Evolutionary conservation across 495 filamentous ascomycete species (phyloP).

Genomic region (Saxispiralis lemnorum): DNA sequence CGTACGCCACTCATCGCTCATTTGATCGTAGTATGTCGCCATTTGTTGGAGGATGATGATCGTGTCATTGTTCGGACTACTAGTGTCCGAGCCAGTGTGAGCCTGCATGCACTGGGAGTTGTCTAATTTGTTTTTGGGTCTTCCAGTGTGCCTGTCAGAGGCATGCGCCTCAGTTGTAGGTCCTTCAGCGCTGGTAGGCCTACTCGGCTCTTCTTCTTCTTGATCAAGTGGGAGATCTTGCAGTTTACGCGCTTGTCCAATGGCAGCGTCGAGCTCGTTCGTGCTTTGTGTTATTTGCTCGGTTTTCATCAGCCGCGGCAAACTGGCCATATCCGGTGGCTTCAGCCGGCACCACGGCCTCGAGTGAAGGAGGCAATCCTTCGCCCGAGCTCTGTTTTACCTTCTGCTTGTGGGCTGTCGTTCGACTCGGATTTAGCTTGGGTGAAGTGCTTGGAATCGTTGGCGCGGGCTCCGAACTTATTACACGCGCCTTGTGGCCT

Average conservation of each 20-base stretch:
- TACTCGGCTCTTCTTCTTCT: constrained; percentile 15
- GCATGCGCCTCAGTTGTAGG: constrained; percentile 5
- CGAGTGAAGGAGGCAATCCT: neutral
- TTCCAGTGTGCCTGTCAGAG: neutral
- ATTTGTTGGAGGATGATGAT: constrained; percentile 69
- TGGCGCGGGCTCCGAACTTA: constrained; percentile 1
- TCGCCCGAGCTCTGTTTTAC: too few relatives aligned
- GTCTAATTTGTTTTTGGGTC: constrained; percentile 21
- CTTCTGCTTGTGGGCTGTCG: neutral
- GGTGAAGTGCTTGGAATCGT: constrained; percentile 11
- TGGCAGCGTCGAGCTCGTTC: constrained; percentile 40
- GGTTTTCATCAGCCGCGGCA: too few relatives aligned
- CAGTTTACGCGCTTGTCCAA: constrained; percentile 35
- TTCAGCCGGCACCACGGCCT: neutral
- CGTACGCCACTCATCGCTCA: constrained; percentile 62
- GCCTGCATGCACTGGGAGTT: constrained; percentile 55
- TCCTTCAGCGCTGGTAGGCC: constrained; percentile 11
- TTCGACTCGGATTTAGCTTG: constrained; percentile 14
- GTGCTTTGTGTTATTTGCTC: constrained; percentile 13
- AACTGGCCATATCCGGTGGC: neutral
- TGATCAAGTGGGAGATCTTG: constrained; percentile 31
- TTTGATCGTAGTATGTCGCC: constrained; percentile 60
- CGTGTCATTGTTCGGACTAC: constrained; percentile 53
- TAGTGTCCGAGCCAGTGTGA: constrained; percentile 26
- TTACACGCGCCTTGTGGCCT: constrained; percentile 1